Evolutionary conservation across 257 asterid species (phyloP).

Genomic region (Solanum commersonii): DNA sequence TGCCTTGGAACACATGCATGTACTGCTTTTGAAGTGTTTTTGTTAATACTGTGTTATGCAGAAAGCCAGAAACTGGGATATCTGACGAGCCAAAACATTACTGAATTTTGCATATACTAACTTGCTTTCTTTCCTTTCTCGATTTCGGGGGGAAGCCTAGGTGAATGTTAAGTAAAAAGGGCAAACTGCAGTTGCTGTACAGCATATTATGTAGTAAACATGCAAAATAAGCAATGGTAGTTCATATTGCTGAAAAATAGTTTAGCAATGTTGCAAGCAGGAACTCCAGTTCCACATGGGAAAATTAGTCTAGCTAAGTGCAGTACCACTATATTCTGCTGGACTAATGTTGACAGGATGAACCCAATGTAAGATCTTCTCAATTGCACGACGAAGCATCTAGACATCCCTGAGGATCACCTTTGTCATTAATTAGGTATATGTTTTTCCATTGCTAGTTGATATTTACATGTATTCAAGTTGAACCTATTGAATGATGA

Average conservation of each 20-base stretch:
- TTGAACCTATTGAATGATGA: neutral
- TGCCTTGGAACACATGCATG: neutral
- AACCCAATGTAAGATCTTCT: conserved; percentile 62
- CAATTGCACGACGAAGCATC: conserved; percentile 80
- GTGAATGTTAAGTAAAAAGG: neutral
- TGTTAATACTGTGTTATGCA: neutral
- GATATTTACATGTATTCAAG: neutral
- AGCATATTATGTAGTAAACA: neutral
- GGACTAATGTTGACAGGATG: conserved; percentile 51
- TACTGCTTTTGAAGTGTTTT: neutral
- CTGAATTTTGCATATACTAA: neutral
- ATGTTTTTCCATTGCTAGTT: neutral
- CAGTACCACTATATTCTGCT: neutral
- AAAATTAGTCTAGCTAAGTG: neutral
- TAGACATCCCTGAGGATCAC: conserved; percentile 53
- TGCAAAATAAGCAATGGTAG: neutral
- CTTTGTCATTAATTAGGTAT: conserved; percentile 12
- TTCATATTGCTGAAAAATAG: neutral
- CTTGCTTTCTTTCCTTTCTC: neutral
- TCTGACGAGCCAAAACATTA: neutral
- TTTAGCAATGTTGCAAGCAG: neutral
- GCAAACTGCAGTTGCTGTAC: neutral
- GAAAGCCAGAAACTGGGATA: neutral
- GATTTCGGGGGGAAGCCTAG: neutral
- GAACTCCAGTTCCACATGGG: neutral